Evolutionary conservation across 169 alveolate species (phyloP).

Genomic region (Pseudocohnilembus persalinus): DNA sequence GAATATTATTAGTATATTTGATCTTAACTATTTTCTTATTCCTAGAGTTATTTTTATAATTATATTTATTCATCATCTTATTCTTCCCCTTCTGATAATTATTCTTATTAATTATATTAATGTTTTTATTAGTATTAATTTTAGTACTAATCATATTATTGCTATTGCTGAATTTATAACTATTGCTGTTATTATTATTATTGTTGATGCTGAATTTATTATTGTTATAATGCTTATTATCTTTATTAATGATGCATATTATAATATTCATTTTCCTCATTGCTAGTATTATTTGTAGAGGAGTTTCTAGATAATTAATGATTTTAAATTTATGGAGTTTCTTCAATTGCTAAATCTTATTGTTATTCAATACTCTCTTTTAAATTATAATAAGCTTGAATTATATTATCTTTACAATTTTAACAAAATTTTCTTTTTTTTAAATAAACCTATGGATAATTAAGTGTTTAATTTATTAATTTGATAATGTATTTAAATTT

Average conservation of each 20-base stretch:
- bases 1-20: background rate
- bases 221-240: background rate
- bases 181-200: background rate
- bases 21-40: background rate
- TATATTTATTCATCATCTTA: background rate
- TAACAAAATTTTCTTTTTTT: background rate
- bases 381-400: background rate
- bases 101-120: background rate
- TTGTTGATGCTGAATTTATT: background rate
- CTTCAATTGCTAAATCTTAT: background rate
- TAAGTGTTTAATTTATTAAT: too few species aligned
- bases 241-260: background rate
- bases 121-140: background rate
- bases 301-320: too few species aligned
- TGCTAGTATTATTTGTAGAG: background rate
- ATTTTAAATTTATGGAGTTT: too few species aligned
- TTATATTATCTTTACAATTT: background rate
- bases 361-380: background rate
- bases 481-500: too few species aligned
- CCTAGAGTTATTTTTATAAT: background rate
- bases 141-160: background rate
- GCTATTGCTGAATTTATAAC: background rate
- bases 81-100: background rate
- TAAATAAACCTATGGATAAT: background rate
- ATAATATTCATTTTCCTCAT: background rate